Conservation (phyloP, 768 basidiomycete genomes). For the Boletus barrowsii region DNA sequence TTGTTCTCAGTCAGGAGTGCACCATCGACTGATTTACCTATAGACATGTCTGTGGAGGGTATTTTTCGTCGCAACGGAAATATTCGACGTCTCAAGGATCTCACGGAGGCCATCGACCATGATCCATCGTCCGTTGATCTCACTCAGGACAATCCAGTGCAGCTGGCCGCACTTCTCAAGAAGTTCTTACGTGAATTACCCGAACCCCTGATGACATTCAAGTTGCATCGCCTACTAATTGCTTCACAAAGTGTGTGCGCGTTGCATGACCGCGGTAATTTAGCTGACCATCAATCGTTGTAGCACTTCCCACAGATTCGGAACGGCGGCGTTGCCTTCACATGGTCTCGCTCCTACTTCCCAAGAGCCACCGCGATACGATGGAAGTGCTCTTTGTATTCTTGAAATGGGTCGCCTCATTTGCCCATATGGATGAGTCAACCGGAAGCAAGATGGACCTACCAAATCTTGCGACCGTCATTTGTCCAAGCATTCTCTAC, state of each 20-base stretch:
- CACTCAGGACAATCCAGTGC: conserved; percentile 92
- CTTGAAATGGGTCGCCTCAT: conserved; percentile 99
- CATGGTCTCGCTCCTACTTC: conserved; percentile 80
- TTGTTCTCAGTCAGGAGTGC: neutral
- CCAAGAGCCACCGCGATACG: conserved; percentile 93
- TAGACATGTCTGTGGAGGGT: conserved; percentile 99
- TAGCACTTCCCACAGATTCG: conserved; percentile 68
- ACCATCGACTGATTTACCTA: conserved; percentile 2
- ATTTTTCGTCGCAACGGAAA: conserved; percentile 99
- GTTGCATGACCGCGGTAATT: neutral
- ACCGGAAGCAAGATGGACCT: conserved; percentile 99
- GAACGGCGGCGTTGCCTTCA: conserved; percentile 85
- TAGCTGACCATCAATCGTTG: conserved; percentile 10
- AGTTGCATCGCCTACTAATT: conserved; percentile 84
- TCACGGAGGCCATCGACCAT: conserved; percentile 92
- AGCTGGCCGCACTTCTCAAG: conserved; percentile 94
- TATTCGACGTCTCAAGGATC: conserved; percentile 86
- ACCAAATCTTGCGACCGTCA: conserved; percentile 92
- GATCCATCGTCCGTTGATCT: conserved; percentile 90
- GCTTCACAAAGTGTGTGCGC: conserved; percentile 75
- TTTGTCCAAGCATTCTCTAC: conserved; percentile 97
- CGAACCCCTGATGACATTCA: conserved; percentile 94
- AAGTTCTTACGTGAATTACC: conserved; percentile 96
- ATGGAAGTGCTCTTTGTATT: conserved; percentile 98
- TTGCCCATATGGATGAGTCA: conserved; percentile 95